Evolutionary conservation across 106 monocot genomes (phyloP), one percentile per base, ranked within the genome.

Genomic region (Acorus calamus): DNA sequence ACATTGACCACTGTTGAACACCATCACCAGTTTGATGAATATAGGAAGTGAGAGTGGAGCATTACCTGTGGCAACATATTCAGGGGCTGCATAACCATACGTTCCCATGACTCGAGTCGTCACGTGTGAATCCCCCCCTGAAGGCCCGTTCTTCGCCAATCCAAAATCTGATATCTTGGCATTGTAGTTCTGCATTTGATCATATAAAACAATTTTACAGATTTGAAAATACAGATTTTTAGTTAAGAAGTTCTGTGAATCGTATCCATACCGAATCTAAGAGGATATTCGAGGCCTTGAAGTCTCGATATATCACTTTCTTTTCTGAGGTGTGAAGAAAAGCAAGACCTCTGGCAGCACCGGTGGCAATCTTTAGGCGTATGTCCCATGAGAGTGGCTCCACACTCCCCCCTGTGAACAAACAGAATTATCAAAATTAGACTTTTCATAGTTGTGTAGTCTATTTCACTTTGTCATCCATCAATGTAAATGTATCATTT

Each of bases 151-250:
- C 50, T 84, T 88, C 3, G 88, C 88, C 54, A 88, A 59, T 7
- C 88, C 88, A 42, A 88, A 88, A 62, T 88, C 88, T 0, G 88
- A 88, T n/a, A 88, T 57, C 64, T 88, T 88, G 4, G 88, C 73
- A 47, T 73, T 69, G 59, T 72, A 86, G 51, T 78, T 73, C 85
- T 86, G 49, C 42, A 55, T 5, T 28, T 28, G 28, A 28, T 28
- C 28, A 28, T 28, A 28, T 28, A 28, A 28, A 28, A 28, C 28
- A 28, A 0, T 28, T 28, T 28, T 28, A 28, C 28, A 28, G 28
- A 28, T 28, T 28, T 28, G 28, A 28, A 28, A 28, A 28, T 28
- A 28, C 28, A 28, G 1, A 28, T 28, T 28, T 28, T 28, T 28
- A 28, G 28, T 28, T 28, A 28, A 28, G 28, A 28, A 28, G 28